phyloP scores from a whole-genome alignment of 148 eudicot genomes.

The Diospyros kaki region DNA sequence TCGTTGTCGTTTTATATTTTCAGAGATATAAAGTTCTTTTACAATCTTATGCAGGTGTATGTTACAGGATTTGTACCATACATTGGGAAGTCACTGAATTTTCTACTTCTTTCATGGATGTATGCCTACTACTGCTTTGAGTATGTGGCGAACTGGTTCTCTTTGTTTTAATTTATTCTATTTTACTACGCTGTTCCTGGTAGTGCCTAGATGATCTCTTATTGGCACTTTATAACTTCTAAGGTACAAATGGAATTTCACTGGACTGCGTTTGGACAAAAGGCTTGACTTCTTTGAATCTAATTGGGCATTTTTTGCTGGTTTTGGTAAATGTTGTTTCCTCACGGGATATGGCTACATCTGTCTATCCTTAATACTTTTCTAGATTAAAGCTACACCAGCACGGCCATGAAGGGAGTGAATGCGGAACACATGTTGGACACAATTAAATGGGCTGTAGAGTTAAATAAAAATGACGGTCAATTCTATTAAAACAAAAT shows the following conservation, averaged over 20 bases:
- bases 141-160: slow-evolving; percentile 44
- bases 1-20: not conserved
- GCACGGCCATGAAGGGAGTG: too few species aligned
- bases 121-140: slow-evolving; percentile 97
- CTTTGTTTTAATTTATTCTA: not conserved
- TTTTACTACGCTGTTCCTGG: not conserved
- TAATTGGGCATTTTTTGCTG: slow-evolving; percentile 97
- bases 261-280: slow-evolving; percentile 75
- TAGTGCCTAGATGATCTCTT: slow-evolving; percentile 13
- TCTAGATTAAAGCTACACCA: too few species aligned
- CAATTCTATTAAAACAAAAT: too few species aligned
- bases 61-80: slow-evolving; percentile 73
- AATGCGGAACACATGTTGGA: too few species aligned
- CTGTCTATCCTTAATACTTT: too few species aligned
- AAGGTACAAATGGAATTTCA: slow-evolving; percentile 97
- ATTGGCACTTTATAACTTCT: slow-evolving; percentile 10
- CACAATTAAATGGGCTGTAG: too few species aligned
- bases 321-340: slow-evolving; percentile 65
- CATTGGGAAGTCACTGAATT: slow-evolving; percentile 70
- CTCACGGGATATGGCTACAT: not conserved
- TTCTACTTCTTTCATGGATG: slow-evolving; percentile 92
- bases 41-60: slow-evolving; percentile 53
- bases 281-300: slow-evolving; percentile 95
- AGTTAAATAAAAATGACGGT: too few species aligned
- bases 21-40: not conserved